Percentiles rank a stretch among this genome's conserved stretches.
Evolutionary conservation across 768 basidiomycete species (phyloP).

Genomic region (Peribolospora kevripleyi): DNA sequence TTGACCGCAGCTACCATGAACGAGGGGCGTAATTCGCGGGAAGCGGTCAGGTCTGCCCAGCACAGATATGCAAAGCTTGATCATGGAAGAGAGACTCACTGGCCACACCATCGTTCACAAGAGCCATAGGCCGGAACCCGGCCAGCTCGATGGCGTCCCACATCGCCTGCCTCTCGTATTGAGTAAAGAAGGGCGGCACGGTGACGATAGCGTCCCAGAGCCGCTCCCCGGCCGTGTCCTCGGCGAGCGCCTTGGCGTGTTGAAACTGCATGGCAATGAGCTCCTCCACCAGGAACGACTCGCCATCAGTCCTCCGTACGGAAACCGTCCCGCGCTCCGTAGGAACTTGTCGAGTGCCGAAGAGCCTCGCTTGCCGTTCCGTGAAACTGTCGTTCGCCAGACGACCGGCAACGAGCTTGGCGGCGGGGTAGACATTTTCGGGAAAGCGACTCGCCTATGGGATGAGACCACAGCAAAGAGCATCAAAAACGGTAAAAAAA

Average conservation of each 20-base stretch:
- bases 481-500: neutral
- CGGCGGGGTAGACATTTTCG: slow-evolving; percentile 25
- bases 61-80: neutral
- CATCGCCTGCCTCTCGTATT: slow-evolving; percentile 74
- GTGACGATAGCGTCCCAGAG: slow-evolving; percentile 68
- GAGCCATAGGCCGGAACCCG: slow-evolving; percentile 53
- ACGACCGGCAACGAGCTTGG: slow-evolving; percentile 24
- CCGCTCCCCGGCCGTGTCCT: slow-evolving; percentile 40
- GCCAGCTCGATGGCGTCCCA: slow-evolving; percentile 79
- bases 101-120: slow-evolving; percentile 80
- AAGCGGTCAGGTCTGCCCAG: neutral
- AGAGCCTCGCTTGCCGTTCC: slow-evolving; percentile 32
- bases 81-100: slow-evolving; percentile 11
- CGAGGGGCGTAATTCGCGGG: neutral
- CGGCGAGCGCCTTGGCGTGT: slow-evolving; percentile 72
- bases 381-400: neutral
- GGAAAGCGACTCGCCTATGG: slow-evolving; percentile 12
- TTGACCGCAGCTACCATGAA: slow-evolving; percentile 51
- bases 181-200: slow-evolving; percentile 65
- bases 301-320: neutral
- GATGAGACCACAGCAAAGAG: neutral
- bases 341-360: slow-evolving; percentile 27
- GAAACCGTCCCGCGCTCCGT: neutral
- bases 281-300: slow-evolving; percentile 54
- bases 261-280: slow-evolving; percentile 80